A percentile compares a stretch with the other conserved stretches of the same genome.
phyloP scores from a whole-genome alignment of 2,329 filamentous ascomycete genomes.

The Aspergillus ibericus region DNA sequence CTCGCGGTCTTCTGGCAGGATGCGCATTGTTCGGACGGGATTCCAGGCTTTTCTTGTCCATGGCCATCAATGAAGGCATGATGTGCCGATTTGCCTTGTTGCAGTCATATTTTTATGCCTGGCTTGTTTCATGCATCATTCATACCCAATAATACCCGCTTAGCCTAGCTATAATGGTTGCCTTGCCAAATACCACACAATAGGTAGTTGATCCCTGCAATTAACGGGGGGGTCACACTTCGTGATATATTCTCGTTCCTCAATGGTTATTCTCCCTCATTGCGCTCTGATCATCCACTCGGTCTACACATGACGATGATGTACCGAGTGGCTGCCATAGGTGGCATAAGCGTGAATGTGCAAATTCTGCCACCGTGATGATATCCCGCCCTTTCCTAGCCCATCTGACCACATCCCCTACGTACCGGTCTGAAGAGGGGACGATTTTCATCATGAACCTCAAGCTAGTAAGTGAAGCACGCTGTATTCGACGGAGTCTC shows the following conservation, averaged over 20 bases:
- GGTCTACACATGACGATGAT: no score
- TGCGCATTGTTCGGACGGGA: conserved; percentile 13
- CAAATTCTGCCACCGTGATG: no score
- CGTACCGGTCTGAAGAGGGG: no score
- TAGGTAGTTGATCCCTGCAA: background rate
- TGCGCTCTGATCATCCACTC: background rate
- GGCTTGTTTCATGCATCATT: background rate
- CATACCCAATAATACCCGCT: background rate
- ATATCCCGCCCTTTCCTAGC: no score
- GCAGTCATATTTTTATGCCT: background rate
- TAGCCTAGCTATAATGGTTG: background rate
- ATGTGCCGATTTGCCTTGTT: background rate
- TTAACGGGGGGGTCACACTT: background rate
- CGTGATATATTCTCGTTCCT: background rate
- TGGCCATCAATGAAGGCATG: conserved; percentile 12
- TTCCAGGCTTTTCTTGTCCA: conserved; percentile 24
- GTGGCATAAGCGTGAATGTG: no score
- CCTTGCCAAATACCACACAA: background rate
- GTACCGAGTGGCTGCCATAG: no score
- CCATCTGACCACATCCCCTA: no score
- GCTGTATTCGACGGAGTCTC: no score
- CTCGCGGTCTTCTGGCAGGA: conserved; percentile 24
- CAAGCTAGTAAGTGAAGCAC: no score
- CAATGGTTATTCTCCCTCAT: background rate
- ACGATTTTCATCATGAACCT: no score